Evolutionary conservation across 1,284 basidiomycete species (phyloP).

Genomic region (Hymenochaete sp.): DNA sequence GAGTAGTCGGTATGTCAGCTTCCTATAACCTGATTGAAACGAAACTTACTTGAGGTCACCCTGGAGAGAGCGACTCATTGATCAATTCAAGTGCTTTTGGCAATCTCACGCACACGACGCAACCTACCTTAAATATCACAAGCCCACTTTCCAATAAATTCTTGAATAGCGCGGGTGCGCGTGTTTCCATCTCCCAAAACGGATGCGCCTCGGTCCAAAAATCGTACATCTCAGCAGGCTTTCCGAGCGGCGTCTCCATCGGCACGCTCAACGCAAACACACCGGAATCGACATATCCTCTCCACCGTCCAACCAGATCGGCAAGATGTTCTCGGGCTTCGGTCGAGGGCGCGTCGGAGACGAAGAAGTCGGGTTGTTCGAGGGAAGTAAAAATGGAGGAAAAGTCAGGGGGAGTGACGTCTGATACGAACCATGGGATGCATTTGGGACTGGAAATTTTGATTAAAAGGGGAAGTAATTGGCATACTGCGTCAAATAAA

Average conservation of each 20-base stretch:
- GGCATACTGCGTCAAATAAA: constrained; percentile 2
- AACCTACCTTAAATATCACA: constrained; percentile 81
- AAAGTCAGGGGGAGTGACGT: constrained; percentile 80
- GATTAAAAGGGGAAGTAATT: no score
- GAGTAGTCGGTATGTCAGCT: constrained; percentile 1
- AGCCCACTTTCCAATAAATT: constrained; percentile 60
- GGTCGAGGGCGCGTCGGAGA: constrained; percentile 21
- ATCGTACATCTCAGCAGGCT: constrained; percentile 34
- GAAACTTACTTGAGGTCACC: constrained; percentile 81
- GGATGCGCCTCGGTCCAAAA: constrained; percentile 85
- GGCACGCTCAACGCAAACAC: constrained; percentile 72
- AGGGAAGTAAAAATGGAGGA: constrained; percentile 41
- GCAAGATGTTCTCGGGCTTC: constrained; percentile 38
- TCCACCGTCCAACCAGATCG: constrained; percentile 68
- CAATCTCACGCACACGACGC: background rate
- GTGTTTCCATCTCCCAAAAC: constrained; percentile 70
- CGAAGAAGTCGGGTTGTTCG: constrained; percentile 54
- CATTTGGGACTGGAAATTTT: constrained; percentile 60
- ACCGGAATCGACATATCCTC: constrained; percentile 58
- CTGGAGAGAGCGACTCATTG: constrained; percentile 27
- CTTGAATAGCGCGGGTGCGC: constrained; percentile 51
- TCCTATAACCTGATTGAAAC: background rate
- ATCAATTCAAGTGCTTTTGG: background rate
- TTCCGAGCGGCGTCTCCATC: constrained; percentile 54
- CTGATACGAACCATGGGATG: constrained; percentile 91